phyloP scores from a whole-genome alignment of 257 asterid species.

The Gentiana dahurica region DNA sequence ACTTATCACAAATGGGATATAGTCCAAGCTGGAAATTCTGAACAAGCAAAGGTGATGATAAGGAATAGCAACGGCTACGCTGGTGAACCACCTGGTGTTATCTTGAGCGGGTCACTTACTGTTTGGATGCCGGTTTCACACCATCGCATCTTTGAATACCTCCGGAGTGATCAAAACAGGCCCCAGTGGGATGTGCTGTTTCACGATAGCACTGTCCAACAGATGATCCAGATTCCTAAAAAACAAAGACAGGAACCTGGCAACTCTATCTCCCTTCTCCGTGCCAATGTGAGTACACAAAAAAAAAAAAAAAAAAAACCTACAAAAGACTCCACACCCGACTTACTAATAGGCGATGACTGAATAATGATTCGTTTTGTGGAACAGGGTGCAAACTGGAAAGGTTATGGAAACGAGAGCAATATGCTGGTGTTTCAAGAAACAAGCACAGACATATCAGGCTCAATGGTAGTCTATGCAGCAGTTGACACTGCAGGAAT shows the following conservation, averaged over 20 bases:
- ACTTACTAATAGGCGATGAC: no score
- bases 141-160: constrained; percentile 42
- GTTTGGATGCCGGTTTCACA: constrained; percentile 61
- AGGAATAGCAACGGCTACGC: constrained; percentile 46
- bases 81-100: constrained; percentile 69
- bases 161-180: constrained; percentile 50
- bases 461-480: constrained; percentile 56
- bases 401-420: constrained; percentile 19
- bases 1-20: constrained; percentile 64
- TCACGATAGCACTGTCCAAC: constrained; percentile 54
- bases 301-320: no score
- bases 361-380: no score
- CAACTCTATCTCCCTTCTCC: constrained; percentile 46
- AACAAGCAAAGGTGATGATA: constrained; percentile 47
- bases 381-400: constrained; percentile 24
- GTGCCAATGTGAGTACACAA: constrained; percentile 42
- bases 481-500: constrained; percentile 42
- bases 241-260: constrained; percentile 39
- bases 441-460: constrained; percentile 40
- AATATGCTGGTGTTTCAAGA: constrained; percentile 56
- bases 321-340: no score
- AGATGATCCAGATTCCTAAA: constrained; percentile 46
- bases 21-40: constrained; percentile 36
- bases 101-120: constrained; percentile 66
- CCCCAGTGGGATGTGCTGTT: constrained; percentile 72